phyloP scores from a whole-genome alignment of 495 filamentous ascomycete species.

The Paragyromitra xinjiangensis region DNA sequence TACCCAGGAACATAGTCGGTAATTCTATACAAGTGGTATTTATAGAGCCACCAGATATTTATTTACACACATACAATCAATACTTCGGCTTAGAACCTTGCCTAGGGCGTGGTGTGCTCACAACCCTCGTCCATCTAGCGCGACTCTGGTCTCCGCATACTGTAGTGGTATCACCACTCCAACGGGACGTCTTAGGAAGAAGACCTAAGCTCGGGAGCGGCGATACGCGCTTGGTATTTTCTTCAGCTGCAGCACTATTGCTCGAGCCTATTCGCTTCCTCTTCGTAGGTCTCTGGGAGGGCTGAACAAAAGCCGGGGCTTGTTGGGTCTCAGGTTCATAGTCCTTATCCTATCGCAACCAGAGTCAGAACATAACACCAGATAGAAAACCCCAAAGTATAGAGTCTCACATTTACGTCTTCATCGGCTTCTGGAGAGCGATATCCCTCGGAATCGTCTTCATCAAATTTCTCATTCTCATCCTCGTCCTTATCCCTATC shows the following conservation, averaged over 20 bases:
- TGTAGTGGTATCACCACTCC: slow-evolving; percentile 17
- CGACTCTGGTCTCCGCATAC: slow-evolving; percentile 14
- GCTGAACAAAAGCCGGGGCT: not conserved
- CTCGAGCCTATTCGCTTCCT: not conserved
- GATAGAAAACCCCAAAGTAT: not conserved
- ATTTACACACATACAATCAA: slow-evolving; percentile 6
- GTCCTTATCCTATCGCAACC: not conserved
- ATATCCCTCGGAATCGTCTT: not conserved
- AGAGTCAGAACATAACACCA: not conserved
- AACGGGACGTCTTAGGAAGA: not conserved
- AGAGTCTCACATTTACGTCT: not conserved
- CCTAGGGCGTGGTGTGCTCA: not conserved
- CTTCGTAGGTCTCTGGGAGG: slow-evolving; percentile 7
- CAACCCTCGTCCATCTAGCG: slow-evolving; percentile 8
- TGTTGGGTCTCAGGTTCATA: not conserved
- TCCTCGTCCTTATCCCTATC: not conserved
- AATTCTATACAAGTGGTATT: not conserved
- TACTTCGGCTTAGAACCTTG: not conserved
- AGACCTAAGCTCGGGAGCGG: not conserved
- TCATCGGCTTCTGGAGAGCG: not conserved
- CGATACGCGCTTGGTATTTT: not conserved
- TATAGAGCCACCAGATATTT: not conserved
- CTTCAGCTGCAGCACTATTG: not conserved
- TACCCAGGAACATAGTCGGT: not conserved
- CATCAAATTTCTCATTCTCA: not conserved